Percentiles rank a stretch among this genome's conserved stretches.
phyloP scores from a whole-genome alignment of 2,329 filamentous ascomycete species.

The Fusarium dlaminii region DNA sequence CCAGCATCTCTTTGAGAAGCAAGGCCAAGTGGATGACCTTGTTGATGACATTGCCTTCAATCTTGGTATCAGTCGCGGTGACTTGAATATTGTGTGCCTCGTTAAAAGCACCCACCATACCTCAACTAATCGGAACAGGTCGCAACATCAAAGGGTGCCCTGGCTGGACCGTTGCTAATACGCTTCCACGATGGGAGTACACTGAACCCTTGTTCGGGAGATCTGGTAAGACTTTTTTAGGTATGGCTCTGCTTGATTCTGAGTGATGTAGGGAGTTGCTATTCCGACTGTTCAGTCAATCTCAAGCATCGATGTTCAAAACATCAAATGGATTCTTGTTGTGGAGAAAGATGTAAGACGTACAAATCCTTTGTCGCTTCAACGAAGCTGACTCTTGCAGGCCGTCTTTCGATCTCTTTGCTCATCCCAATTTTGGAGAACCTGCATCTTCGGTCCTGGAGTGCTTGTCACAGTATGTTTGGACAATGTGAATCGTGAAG shows the following conservation, averaged over 20 bases:
- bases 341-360: constrained; percentile 78
- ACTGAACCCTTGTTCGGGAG: constrained; percentile 45
- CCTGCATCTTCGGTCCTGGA: constrained; percentile 61
- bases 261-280: constrained; percentile 61
- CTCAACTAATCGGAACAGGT: constrained; percentile 57
- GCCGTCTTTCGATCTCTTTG: constrained; percentile 79
- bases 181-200: constrained; percentile 55
- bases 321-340: constrained; percentile 72
- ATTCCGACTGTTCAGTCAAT: constrained; percentile 66
- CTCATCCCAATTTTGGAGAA: constrained; percentile 63
- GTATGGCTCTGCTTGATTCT: not conserved
- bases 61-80: constrained; percentile 69
- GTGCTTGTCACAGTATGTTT: constrained; percentile 71
- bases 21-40: constrained; percentile 74
- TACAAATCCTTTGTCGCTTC: too few relatives aligned
- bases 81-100: constrained; percentile 73
- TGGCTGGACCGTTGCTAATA: constrained; percentile 67
- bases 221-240: constrained; percentile 37
- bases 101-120: too few relatives aligned
- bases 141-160: constrained; percentile 77
- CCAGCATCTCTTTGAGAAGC: constrained; percentile 74
- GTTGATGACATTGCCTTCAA: constrained; percentile 80
- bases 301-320: constrained; percentile 58
- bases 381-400: constrained; percentile 51
- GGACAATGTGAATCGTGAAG: too few relatives aligned